phyloP scores from a whole-genome alignment of 345 rosid species.

The Erodium maritimum region DNA sequence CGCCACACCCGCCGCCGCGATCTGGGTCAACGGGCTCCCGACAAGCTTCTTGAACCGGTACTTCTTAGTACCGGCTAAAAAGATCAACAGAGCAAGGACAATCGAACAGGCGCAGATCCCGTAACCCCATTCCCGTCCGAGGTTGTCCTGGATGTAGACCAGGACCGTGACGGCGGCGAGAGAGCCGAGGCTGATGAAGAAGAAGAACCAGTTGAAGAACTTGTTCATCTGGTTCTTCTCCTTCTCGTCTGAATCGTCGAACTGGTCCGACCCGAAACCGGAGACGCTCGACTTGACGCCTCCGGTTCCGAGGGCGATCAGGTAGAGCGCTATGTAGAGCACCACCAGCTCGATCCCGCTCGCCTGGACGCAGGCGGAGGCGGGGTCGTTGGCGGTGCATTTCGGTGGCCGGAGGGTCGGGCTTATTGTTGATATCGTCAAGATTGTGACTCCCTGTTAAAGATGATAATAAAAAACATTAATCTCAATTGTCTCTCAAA shows the following conservation, averaged over 20 bases:
- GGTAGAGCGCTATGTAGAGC: conserved; percentile 65
- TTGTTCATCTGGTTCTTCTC: conserved; percentile 57
- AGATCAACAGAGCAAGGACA: conserved; percentile 37
- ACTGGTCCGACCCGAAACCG: conserved; percentile 92
- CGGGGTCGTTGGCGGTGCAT: conserved; percentile 27
- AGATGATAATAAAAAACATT: too few species aligned
- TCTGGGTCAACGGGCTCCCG: conserved; percentile 92
- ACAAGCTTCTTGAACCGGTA: conserved; percentile 77
- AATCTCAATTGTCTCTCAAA: too few species aligned
- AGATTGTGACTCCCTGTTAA: conserved; percentile 8
- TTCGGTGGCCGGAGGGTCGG: conserved; percentile 76
- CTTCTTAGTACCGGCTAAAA: conserved; percentile 60
- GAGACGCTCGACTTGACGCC: conserved; percentile 95
- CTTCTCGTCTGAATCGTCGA: conserved; percentile 54
- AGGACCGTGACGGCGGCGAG: conserved; percentile 73
- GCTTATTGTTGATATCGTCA: conserved; percentile 71
- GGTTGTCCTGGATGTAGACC: conserved; percentile 76
- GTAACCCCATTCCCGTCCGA: conserved; percentile 85
- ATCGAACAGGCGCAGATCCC: conserved; percentile 77
- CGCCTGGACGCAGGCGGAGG: conserved; percentile 52
- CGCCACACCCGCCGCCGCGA: conserved; percentile 48
- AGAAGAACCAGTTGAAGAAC: conserved; percentile 94
- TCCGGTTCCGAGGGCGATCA: conserved; percentile 85
- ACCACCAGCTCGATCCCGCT: conserved; percentile 45
- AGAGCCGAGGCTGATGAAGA: conserved; percentile 74